Percentiles rank a stretch among this genome's conserved stretches.
Conservation (phyloP, 352 stramenopile species). For the Globisporangium okanoganense region DNA sequence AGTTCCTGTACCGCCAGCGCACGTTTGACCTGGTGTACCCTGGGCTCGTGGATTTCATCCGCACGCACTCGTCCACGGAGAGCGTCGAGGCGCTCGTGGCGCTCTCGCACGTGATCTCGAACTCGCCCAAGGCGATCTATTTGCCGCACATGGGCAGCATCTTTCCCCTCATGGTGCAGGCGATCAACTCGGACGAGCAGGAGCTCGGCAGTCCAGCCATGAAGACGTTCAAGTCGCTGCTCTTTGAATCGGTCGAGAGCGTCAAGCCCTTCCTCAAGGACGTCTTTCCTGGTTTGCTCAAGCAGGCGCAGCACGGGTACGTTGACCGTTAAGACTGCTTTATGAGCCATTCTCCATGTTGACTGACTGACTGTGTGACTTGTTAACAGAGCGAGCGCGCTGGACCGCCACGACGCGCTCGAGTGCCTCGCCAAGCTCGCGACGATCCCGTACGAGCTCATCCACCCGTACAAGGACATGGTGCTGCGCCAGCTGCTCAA, state of each 20-base stretch:
- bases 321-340: conserved; percentile 6
- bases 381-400: conserved; percentile 38
- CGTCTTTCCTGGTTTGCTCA: conserved; percentile 77
- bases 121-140: conserved; percentile 79
- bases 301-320: conserved; percentile 78
- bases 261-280: conserved; percentile 84
- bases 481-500: conserved; percentile 71
- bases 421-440: conserved; percentile 77
- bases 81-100: conserved; percentile 71
- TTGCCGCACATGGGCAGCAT: conserved; percentile 71
- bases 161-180: conserved; percentile 80
- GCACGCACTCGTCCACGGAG: conserved; percentile 27
- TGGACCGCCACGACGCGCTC: conserved; percentile 69
- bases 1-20: conserved; percentile 81
- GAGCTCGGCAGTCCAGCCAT: conserved; percentile 79
- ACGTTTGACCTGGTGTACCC: conserved; percentile 80
- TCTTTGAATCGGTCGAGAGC: conserved; percentile 74
- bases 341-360: background rate
- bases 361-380: background rate
- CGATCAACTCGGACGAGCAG: conserved; percentile 67
- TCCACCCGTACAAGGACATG: conserved; percentile 84
- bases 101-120: conserved; percentile 75
- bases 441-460: conserved; percentile 82
- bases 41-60: conserved; percentile 60
- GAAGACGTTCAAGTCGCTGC: conserved; percentile 68